Conservation (phyloP, 148 eudicot species). For the Polygonum aviculare region DNA sequence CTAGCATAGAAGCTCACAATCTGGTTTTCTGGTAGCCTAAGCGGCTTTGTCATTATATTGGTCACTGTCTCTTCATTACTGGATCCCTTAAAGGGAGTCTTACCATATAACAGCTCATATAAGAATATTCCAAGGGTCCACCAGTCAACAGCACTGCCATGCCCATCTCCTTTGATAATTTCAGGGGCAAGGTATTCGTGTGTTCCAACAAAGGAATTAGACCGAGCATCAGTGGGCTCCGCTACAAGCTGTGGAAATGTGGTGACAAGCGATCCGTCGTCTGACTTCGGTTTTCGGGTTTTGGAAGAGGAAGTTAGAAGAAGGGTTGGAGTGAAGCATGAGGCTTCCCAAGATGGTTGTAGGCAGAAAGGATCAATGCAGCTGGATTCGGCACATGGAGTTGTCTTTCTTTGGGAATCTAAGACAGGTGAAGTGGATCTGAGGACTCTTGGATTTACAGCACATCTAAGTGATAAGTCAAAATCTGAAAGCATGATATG, state of each 20-base stretch:
- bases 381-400: conserved; percentile 47
- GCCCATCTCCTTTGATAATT: conserved; percentile 56
- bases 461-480: conserved; percentile 61
- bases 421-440: conserved; percentile 32
- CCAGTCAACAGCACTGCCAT: conserved; percentile 62
- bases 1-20: conserved; percentile 56
- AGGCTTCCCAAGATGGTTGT: conserved; percentile 62
- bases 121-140: conserved; percentile 63
- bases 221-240: conserved; percentile 65
- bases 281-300: conserved; percentile 42
- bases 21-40: conserved; percentile 48
- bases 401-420: conserved; percentile 32
- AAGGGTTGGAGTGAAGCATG: conserved; percentile 64
- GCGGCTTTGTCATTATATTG: conserved; percentile 47
- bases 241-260: conserved; percentile 61
- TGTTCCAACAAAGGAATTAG: conserved; percentile 57
- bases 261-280: conserved; percentile 32
- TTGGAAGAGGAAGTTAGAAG: conserved; percentile 30
- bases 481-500: conserved; percentile 85
- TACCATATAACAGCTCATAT: conserved; percentile 68
- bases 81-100: conserved; percentile 74
- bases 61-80: conserved; percentile 56
- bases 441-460: conserved; percentile 47
- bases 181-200: conserved; percentile 58
- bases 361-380: conserved; percentile 77